Evolutionary conservation across 495 filamentous ascomycete genomes (phyloP), one percentile per base, ranked within the genome.

Genomic region (Penicilliopsis zonata): DNA sequence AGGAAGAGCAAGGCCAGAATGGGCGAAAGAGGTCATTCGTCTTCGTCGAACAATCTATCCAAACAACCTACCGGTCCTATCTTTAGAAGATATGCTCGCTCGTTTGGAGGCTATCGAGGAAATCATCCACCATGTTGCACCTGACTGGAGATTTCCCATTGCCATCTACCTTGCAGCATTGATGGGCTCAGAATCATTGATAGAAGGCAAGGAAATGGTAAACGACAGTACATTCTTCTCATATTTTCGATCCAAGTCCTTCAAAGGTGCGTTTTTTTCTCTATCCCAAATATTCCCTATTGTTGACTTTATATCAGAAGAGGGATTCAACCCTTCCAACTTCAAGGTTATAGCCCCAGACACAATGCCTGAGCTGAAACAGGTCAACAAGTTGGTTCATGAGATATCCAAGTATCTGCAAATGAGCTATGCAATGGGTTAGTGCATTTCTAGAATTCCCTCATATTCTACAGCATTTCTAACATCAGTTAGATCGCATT

Each of bases 321-420:
- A n/a, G n/a, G n/a, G n/a, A n/a, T n/a, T n/a, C n/a, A n/a, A n/a
- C n/a, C n/a, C 22, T n/a, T 24, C n/a, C 22, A 24, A 24, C 7
- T 16, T 31, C 29, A 31, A 15, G 4, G 16, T 15, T 18, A 18
- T 18, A 5, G 29, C 29, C 4, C 29, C 29, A 31, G 16, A 18
- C 13, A 31, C 29, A 4, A 31, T 31, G 29, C 29, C 29, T 15
- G 29, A 31, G 29, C 32, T 30, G 41, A 50, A 17, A 34, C n/a
- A 9, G 25, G 9, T 26, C 13, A n/a, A 12, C 13, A 26, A 23
- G n/a, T 24, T 17, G 27, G 20, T 17, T 16, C 13, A 2, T 13
- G 16, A 5, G n/a, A n/a, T n/a, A n/a, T n/a, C n/a, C n/a, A n/a
- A n/a, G n/a, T n/a, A n/a, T n/a, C n/a, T n/a, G n/a, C n/a, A n/a